These are phyloP conservation scores for Candida mesenterica DNA, from an alignment of 1,139 yeast genomes.

Conservation along the genomic window DNA sequence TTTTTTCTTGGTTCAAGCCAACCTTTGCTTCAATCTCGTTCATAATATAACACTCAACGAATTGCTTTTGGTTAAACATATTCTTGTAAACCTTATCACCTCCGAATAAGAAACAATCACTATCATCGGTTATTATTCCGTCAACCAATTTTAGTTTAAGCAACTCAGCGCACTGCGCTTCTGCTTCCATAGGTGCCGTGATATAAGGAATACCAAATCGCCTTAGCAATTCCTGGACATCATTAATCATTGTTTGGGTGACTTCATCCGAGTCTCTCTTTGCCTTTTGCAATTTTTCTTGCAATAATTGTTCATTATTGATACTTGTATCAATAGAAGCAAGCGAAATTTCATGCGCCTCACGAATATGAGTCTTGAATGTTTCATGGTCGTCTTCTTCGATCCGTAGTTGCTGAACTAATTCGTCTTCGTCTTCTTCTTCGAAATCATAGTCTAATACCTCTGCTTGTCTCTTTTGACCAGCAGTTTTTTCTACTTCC, in stretches of 20 bases:
- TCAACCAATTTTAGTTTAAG: slow-evolving; percentile 70
- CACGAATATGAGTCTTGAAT: slow-evolving; percentile 51
- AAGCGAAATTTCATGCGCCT: slow-evolving; percentile 19
- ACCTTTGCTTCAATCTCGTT: slow-evolving; percentile 60
- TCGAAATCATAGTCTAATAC: slow-evolving; percentile 62
- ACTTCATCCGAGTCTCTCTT: slow-evolving; percentile 91
- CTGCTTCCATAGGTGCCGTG: slow-evolving; percentile 98
- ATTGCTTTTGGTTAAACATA: slow-evolving; percentile 91
- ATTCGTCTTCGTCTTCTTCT: slow-evolving; percentile 71
- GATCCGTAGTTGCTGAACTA: slow-evolving; percentile 57
- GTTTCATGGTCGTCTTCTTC: slow-evolving; percentile 74
- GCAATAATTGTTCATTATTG: slow-evolving; percentile 54
- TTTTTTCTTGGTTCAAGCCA: slow-evolving; percentile 59
- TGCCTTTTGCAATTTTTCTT: slow-evolving; percentile 61
- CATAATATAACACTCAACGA: slow-evolving; percentile 78
- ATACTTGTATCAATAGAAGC: slow-evolving; percentile 30
- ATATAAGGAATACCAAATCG: slow-evolving; percentile 92
- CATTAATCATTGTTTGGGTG: slow-evolving; percentile 78
- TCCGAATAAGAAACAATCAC: slow-evolving; percentile 94
- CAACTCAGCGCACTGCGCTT: slow-evolving; percentile 92
- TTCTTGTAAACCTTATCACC: slow-evolving; percentile 83
- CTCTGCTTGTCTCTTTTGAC: slow-evolving; percentile 18
- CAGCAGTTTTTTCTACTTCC: slow-evolving; percentile 2
- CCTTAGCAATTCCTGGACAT: slow-evolving; percentile 82
- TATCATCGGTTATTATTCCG: slow-evolving; percentile 95